phyloP scores from a whole-genome alignment of 2,329 filamentous ascomycete genomes.

The Phialocephala sp. region DNA sequence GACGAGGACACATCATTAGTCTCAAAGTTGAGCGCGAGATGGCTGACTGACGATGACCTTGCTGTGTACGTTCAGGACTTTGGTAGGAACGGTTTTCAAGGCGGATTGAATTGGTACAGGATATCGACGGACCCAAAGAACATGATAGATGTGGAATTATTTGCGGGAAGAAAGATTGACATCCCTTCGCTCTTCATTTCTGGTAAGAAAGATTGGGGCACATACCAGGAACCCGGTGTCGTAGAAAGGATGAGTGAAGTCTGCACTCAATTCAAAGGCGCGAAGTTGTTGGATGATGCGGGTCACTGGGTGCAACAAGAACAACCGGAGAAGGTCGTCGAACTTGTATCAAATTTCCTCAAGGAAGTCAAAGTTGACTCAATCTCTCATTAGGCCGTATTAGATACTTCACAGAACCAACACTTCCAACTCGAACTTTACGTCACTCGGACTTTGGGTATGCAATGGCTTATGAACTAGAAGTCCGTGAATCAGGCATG shows the following conservation, averaged over 20 bases:
- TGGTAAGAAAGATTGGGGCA: constrained; percentile 69
- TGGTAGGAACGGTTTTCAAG: constrained; percentile 66
- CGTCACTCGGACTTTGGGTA: constrained; percentile 5
- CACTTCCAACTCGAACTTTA: background rate
- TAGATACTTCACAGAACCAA: background rate
- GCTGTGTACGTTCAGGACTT: constrained; percentile 66
- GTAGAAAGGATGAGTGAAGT: constrained; percentile 60
- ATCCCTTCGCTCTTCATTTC: constrained; percentile 67
- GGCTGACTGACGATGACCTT: constrained; percentile 64
- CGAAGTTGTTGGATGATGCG: constrained; percentile 60
- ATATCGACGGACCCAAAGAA: constrained; percentile 57
- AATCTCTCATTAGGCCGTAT: constrained; percentile 16
- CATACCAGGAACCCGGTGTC: constrained; percentile 68
- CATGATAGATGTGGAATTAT: constrained; percentile 60
- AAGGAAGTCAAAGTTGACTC: constrained; percentile 18
- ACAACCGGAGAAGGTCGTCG: constrained; percentile 58
- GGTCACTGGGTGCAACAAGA: constrained; percentile 77
- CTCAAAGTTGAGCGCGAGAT: constrained; percentile 47
- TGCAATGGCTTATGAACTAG: constrained; percentile 1
- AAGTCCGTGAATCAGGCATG: background rate
- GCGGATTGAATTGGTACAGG: constrained; percentile 71
- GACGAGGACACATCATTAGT: constrained; percentile 52
- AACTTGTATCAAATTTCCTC: constrained; percentile 52
- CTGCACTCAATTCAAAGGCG: constrained; percentile 59
- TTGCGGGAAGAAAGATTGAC: constrained; percentile 64